These are phyloP conservation scores for Rhodocollybia butyracea DNA, from an alignment of 768 basidiomycete species.

Conservation along the genomic window DNA sequence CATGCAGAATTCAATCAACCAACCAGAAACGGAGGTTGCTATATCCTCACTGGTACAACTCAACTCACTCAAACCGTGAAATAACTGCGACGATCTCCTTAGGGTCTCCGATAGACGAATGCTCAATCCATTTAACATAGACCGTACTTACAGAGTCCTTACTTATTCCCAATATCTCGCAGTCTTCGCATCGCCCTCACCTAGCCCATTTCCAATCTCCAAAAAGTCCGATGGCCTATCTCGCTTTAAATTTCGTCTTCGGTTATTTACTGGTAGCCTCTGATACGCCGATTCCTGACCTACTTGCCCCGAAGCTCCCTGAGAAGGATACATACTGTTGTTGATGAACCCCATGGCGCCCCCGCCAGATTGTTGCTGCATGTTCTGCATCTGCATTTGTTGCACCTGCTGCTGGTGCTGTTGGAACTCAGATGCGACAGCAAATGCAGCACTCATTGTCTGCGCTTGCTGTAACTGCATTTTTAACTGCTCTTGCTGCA, in stretches of 20 bases:
- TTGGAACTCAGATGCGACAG: slow-evolving; percentile 55
- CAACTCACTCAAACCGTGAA: too few species aligned
- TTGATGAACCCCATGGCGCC: slow-evolving; percentile 1
- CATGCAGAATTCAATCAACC: too few species aligned
- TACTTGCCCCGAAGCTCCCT: slow-evolving; percentile 35
- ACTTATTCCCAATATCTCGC: slow-evolving; percentile 74
- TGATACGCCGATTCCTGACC: slow-evolving; percentile 86
- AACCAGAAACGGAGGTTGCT: too few species aligned
- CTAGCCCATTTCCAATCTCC: slow-evolving; percentile 44
- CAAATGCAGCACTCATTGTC: slow-evolving; percentile 62
- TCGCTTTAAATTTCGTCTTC: slow-evolving; percentile 73
- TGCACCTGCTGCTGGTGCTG: slow-evolving; percentile 44
- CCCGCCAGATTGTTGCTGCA: slow-evolving; percentile 37
- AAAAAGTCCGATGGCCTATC: slow-evolving; percentile 84
- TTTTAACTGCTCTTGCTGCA: slow-evolving; percentile 79
- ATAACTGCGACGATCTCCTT: too few species aligned
- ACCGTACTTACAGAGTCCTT: not conserved
- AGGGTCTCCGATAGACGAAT: too few species aligned
- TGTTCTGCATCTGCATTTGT: slow-evolving; percentile 38
- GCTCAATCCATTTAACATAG: not conserved
- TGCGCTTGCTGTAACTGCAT: slow-evolving; percentile 80
- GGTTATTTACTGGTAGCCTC: slow-evolving; percentile 76
- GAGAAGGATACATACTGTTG: slow-evolving; percentile 3
- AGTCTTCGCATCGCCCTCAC: slow-evolving; percentile 60
- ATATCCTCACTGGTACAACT: too few species aligned